Base-by-base conservation (phyloP, 257 asterid species). In the Primulina tabacum region DNA sequence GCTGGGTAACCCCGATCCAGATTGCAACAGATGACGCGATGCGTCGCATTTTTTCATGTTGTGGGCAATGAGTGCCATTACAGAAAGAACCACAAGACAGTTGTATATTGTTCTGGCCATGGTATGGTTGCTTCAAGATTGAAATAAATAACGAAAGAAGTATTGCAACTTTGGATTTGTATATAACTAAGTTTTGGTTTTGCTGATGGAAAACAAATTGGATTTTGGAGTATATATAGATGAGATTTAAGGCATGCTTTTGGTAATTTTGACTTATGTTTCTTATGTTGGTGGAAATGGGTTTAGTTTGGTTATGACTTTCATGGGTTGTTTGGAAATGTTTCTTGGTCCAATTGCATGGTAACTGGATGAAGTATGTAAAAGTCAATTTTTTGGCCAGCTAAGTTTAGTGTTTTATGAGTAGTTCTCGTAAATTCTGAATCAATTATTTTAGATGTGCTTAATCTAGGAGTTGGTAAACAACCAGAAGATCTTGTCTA, bases 41-140 rank as follows among this genome's bases (percentile, higher is more conserved):
- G 52, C 71, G 7, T 67, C 16, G 29, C 63, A 67, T 67, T 53
- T 10, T 3, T 30, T 8, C 4, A 56, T 56, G 53, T 29, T 67
- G 50, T 61, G 9, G 6, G 53, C 0, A 20, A 67, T 10, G 18
- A 10, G 6, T 18, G 26, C 8, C 7, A 32, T 30, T 16, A 67
- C 28, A 0, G 32, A 21, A 8, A 67, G 20, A 10, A 29, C 24
- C 30, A 67, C 2, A 53, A 67, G 9, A 29, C 62, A 67, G 29
- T 63, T 18, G 71, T 67, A 26, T n/a, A 67, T 53, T 63, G 29
- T 18, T 30, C 47, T 67, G 10, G 43, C 62, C 71, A 67, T 67
- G 71, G 17, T 67, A 24, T 56, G 18, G 20, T 56, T 53, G 52
- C 14, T 52, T 52, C 21, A 16, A 65, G 17, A 40, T 65, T 24